Evolutionary conservation across 495 filamentous ascomycete species (phyloP).

Genomic region (Aspergillus hancockii): DNA sequence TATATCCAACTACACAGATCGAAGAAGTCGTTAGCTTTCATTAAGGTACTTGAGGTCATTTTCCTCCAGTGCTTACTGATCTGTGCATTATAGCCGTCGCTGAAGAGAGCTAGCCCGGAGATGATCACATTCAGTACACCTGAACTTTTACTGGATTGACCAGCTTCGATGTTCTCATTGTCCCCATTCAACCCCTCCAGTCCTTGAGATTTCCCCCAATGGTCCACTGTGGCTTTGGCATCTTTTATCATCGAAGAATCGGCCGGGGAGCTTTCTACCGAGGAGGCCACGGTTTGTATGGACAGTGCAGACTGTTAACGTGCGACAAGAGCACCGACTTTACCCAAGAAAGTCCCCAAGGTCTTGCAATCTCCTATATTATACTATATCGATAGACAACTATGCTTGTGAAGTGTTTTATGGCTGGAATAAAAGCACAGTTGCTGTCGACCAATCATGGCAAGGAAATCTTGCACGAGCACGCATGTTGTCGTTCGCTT

Average conservation of each 20-base stretch:
- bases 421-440: not conserved
- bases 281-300: not conserved
- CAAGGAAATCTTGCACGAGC: not conserved
- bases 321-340: too few relatives aligned
- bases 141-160: constrained; percentile 10
- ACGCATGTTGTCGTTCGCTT: not conserved
- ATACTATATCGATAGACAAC: not conserved
- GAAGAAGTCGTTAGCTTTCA: not conserved
- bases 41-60: not conserved
- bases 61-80: constrained; percentile 23
- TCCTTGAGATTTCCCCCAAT: not conserved
- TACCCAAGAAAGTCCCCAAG: not conserved
- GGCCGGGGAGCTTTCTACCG: not conserved
- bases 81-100: constrained; percentile 47
- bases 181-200: not conserved
- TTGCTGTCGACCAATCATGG: not conserved
- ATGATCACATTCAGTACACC: constrained; percentile 37
- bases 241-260: constrained; percentile 3
- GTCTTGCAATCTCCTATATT: not conserved
- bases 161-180: not conserved
- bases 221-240: not conserved
- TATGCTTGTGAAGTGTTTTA: not conserved
- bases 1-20: constrained; percentile 34
- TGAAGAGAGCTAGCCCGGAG: constrained; percentile 39
- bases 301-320: too few relatives aligned